A percentile compares a stretch with the other conserved stretches of the same genome.
These are phyloP conservation scores for Tetrapisispora arboricola DNA, from an alignment of 805 yeast genomes.

Conservation along the genomic window DNA sequence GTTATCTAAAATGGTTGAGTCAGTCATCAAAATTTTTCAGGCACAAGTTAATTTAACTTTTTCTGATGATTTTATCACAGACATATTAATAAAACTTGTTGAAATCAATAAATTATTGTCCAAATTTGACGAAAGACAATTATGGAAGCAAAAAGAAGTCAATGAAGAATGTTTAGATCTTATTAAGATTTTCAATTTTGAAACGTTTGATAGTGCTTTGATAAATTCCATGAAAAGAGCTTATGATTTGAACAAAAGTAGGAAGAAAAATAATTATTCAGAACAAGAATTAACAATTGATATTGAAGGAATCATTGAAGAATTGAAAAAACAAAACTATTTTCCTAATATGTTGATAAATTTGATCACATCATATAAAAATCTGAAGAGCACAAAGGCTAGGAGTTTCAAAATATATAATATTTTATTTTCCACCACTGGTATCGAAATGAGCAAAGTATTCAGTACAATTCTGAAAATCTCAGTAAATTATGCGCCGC, in stretches of 20 bases:
- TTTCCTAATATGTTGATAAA: slow-evolving; percentile 9
- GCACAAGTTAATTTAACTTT: neutral
- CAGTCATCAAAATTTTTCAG: neutral
- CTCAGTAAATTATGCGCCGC: neutral
- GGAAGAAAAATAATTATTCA: neutral
- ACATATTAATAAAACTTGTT: neutral
- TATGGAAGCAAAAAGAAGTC: neutral
- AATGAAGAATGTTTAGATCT: neutral
- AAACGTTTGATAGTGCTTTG: neutral
- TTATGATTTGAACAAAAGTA: neutral
- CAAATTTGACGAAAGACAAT: neutral
- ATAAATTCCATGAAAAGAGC: neutral
- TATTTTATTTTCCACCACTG: slow-evolving; percentile 8
- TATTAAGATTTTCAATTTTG: too few species aligned
- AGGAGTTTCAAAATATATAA: slow-evolving; percentile 4
- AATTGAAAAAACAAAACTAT: slow-evolving; percentile 5
- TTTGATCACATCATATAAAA: slow-evolving; percentile 6
- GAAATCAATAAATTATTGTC: neutral
- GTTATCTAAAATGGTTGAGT: neutral
- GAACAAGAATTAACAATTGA: neutral
- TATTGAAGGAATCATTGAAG: neutral
- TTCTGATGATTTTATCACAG: neutral
- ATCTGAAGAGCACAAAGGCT: neutral
- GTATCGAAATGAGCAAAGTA: slow-evolving; percentile 9
- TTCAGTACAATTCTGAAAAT: slow-evolving; percentile 6